These are phyloP conservation scores for Begonia fuchsioides DNA, from an alignment of 306 rosid genomes.

Conservation along the genomic window DNA sequence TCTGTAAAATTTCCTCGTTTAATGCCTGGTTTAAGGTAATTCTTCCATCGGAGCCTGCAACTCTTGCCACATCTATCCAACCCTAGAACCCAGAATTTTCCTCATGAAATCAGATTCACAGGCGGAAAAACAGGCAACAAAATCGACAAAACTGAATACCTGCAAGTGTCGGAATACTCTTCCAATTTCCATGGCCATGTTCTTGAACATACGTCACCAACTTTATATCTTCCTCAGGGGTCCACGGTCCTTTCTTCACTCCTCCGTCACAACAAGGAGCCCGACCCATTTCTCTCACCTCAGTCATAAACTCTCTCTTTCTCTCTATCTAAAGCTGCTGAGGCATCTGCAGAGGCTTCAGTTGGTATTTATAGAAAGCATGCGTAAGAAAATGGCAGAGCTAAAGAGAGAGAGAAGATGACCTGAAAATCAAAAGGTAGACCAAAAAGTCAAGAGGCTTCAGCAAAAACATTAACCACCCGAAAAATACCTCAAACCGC, in stretches of 20 bases:
- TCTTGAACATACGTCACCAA: slow-evolving; percentile 52
- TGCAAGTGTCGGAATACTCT: slow-evolving; percentile 45
- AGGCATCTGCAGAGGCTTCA: slow-evolving; percentile 1
- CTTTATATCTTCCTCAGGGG: slow-evolving; percentile 58
- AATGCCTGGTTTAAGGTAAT: slow-evolving; percentile 62
- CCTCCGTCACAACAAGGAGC: slow-evolving; percentile 11
- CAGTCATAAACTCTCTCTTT: background rate
- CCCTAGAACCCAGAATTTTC: slow-evolving; percentile 18
- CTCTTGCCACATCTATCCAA: slow-evolving; percentile 57
- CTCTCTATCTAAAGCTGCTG: background rate
- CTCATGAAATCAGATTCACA: background rate
- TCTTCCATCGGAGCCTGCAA: slow-evolving; percentile 64
- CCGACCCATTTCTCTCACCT: slow-evolving; percentile 1
- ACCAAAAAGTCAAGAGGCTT: slow-evolving; percentile 48
- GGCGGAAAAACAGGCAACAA: background rate
- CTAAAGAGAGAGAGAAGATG: background rate
- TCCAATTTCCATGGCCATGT: slow-evolving; percentile 69
- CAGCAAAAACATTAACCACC: slow-evolving; percentile 40
- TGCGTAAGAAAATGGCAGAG: background rate
- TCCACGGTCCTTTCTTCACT: slow-evolving; percentile 74
- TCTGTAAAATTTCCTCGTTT: slow-evolving; percentile 57
- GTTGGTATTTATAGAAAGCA: slow-evolving; percentile 22
- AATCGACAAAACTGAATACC: slow-evolving; percentile 13
- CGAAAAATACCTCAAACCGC: slow-evolving; percentile 36
- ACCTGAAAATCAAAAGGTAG: slow-evolving; percentile 2